phyloP scores from a whole-genome alignment of 306 rosid genomes.

The Astragalus glycyphyllos region DNA sequence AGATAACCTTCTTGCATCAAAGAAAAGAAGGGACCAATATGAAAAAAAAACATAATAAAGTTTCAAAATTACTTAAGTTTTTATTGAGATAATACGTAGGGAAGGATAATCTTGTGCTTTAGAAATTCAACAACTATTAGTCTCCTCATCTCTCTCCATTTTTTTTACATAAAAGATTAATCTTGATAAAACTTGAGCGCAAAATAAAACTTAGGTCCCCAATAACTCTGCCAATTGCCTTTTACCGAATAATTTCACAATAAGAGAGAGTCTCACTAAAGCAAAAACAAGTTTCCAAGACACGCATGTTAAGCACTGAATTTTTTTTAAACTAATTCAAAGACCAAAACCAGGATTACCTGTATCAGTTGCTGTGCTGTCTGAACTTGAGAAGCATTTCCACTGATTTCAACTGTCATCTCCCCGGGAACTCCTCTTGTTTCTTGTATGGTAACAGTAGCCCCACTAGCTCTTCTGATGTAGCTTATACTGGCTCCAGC shows the following conservation, averaged over 20 bases:
- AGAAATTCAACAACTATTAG: constrained; percentile 18
- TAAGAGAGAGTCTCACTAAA: background rate
- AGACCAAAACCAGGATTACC: constrained; percentile 53
- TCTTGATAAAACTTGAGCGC: constrained; percentile 12
- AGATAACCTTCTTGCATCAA: background rate
- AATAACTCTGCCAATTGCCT: constrained; percentile 4
- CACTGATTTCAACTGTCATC: constrained; percentile 98
- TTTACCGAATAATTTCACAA: constrained; percentile 26
- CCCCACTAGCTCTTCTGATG: constrained; percentile 95
- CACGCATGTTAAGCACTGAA: no score
- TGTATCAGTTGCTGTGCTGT: constrained; percentile 97
- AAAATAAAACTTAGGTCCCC: constrained; percentile 28
- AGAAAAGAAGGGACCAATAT: background rate
- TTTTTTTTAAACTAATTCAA: no score
- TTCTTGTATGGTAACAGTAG: constrained; percentile 95
- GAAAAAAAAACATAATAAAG: background rate
- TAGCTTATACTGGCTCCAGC: constrained; percentile 96
- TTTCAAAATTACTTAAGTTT: constrained; percentile 1
- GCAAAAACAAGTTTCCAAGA: background rate
- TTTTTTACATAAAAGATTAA: constrained; percentile 16
- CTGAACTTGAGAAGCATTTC: constrained; percentile 92
- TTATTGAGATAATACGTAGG: constrained; percentile 20
- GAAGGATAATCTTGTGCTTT: background rate
- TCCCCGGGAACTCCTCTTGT: constrained; percentile 97
- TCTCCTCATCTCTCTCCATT: constrained; percentile 17